Evolutionary conservation across 352 stramenopile genomes (phyloP).

Genomic region (Globisporangium paddicum): DNA sequence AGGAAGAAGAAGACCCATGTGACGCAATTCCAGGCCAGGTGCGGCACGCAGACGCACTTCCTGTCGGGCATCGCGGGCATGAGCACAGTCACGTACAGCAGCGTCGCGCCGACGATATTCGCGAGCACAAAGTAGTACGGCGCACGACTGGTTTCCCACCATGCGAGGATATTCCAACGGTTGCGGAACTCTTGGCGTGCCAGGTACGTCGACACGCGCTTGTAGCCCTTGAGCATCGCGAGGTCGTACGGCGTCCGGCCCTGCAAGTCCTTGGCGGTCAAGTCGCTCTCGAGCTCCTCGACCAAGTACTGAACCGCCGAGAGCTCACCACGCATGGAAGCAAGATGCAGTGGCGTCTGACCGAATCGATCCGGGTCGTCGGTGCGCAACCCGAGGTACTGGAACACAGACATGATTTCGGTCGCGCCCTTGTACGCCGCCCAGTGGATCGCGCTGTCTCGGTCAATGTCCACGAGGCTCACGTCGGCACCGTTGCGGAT

Average conservation of each 20-base stretch:
- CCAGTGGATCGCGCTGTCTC: conserved; percentile 83
- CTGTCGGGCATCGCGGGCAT: conserved; percentile 54
- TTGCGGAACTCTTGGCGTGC: conserved; percentile 26
- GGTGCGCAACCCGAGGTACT: conserved; percentile 67
- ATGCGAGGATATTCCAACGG: conserved; percentile 64
- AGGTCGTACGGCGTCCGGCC: conserved; percentile 57
- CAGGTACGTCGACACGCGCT: conserved; percentile 52
- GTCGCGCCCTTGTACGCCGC: conserved; percentile 81
- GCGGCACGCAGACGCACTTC: conserved; percentile 49
- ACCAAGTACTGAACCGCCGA: conserved; percentile 74
- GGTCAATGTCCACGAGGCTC: conserved; percentile 52
- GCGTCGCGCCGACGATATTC: conserved; percentile 35
- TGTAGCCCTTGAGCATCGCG: conserved; percentile 50
- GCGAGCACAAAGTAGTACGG: conserved; percentile 68
- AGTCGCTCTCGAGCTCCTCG: conserved; percentile 67
- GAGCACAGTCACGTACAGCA: conserved; percentile 49
- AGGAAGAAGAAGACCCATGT: conserved; percentile 67
- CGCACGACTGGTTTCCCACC: conserved; percentile 48
- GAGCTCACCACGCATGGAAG: conserved; percentile 69
- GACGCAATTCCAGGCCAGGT: conserved; percentile 52
- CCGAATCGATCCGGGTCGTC: conserved; percentile 65
- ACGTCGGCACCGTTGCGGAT: conserved; percentile 70
- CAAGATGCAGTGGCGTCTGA: conserved; percentile 81
- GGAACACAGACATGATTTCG: conserved; percentile 79
- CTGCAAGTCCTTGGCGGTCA: conserved; percentile 44